Evolutionary conservation across 371 early-diverging fungal genomes (phyloP).

Genomic region (Mortierella sp.): DNA sequence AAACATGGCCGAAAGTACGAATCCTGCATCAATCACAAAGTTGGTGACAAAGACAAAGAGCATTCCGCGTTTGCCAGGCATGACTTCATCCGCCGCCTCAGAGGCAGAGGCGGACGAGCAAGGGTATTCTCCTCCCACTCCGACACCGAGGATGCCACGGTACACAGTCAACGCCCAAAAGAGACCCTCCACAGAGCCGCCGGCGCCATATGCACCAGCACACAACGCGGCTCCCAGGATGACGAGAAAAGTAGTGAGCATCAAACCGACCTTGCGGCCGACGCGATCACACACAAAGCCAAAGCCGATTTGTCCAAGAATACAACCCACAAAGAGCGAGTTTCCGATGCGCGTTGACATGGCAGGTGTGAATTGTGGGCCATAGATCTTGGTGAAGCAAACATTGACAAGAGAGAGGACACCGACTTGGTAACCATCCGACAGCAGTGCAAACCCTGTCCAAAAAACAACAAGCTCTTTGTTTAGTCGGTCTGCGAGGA

Average conservation of each 20-base stretch:
- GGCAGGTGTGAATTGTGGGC: conserved; percentile 38
- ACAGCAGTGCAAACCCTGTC: conserved; percentile 53
- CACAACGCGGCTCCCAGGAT: conserved; percentile 63
- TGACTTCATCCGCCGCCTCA: conserved; percentile 69
- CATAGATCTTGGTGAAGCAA: conserved; percentile 49
- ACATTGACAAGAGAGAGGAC: conserved; percentile 55
- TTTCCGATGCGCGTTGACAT: conserved; percentile 55
- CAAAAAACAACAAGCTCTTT: neutral
- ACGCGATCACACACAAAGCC: conserved; percentile 63
- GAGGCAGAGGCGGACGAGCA: conserved; percentile 68
- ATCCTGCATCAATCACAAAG: conserved; percentile 68
- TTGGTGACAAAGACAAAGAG: conserved; percentile 66
- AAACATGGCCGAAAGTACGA: conserved; percentile 68
- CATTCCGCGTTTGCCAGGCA: conserved; percentile 62
- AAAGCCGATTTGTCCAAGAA: conserved; percentile 57
- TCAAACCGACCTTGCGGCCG: conserved; percentile 63
- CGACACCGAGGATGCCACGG: conserved; percentile 67
- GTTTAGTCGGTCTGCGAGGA: neutral
- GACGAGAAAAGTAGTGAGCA: conserved; percentile 62
- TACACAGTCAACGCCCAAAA: conserved; percentile 71
- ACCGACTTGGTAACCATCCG: conserved; percentile 57
- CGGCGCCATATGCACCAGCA: conserved; percentile 51
- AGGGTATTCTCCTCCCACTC: conserved; percentile 70
- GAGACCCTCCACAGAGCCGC: conserved; percentile 56
- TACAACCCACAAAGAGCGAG: conserved; percentile 55